Evolutionary conservation across 306 rosid genomes (phyloP), one percentile per base, ranked within the genome.

Genomic region (Medicago lupulina): DNA sequence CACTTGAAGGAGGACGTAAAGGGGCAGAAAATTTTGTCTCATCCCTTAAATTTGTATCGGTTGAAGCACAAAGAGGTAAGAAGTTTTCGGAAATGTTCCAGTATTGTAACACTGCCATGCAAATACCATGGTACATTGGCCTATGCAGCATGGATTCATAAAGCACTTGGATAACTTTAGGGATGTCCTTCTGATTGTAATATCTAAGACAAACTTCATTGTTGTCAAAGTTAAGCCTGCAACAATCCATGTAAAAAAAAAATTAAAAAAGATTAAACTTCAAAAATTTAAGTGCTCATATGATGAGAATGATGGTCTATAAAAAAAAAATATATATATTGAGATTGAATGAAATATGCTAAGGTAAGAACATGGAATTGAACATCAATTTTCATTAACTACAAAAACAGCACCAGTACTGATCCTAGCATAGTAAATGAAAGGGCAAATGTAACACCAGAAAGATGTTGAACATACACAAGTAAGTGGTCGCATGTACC

Each of bases 401-500:
- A 47, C 15, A 80, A 79, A 79, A 47, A 69, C 53, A 65, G 71
- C 17, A 61, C 59, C 38, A 75, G 38, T 34, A 76, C 65, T 64
- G 38, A 76, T 74, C 63, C 81, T 40, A 69, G 53, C 41, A 61
- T 61, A 61, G 59, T 41, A 66, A 41, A 60, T 53, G 57, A 57
- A 79, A 46, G 64, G 36, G 61, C 18, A 61, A 67, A 70, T 58
- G 43, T 53, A 64, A 67, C 75, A 61, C 62, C 74, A 80, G 39
- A 75, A 79, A 81, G 86, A 80, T 79, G 73, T 49, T 79, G 86
- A 79, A 90, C 98, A 80, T 96, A 96, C 99, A 96, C 97, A 80
- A 96, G 81, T 77, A 96, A 83, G 91, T 96, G 97, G 83, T 87
- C 62, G 68, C 98, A 96, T 72, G 93, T 83, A 81, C 92, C 97